phyloP scores from a whole-genome alignment of 371 early-diverging fungal genomes.

The Coemansia sp. region DNA sequence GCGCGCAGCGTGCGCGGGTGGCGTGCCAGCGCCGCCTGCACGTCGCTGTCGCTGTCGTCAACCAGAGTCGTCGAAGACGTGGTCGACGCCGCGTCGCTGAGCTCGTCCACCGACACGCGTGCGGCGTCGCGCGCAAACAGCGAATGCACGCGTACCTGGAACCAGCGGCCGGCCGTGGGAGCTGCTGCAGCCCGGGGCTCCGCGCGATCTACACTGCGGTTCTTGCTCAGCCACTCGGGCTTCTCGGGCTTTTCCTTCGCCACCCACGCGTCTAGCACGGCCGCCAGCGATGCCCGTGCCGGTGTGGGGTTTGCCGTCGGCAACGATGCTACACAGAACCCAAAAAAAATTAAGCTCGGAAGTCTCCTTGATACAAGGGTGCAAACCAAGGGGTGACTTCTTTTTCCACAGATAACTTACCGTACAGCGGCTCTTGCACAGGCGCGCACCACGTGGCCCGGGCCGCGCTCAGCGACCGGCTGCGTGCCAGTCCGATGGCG shows the following conservation, averaged over 20 bases:
- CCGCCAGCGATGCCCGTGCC: constrained; percentile 16
- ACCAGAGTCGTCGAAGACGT: constrained; percentile 1
- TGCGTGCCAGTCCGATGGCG: constrained; percentile 13
- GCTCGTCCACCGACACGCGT: constrained; percentile 2
- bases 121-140: constrained; percentile 11
- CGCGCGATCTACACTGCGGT: not conserved
- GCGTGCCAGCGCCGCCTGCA: constrained; percentile 4
- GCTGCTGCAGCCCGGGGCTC: constrained; percentile 1
- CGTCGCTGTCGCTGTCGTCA: not conserved
- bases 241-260: not conserved
- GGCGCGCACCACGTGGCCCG: constrained; percentile 27
- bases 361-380: no score
- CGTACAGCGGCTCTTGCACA: constrained; percentile 4
- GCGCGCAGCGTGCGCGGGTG: not conserved
- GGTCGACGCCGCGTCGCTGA: constrained; percentile 1
- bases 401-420: no score
- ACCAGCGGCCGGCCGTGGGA: not conserved
- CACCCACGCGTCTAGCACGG: constrained; percentile 11
- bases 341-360: no score
- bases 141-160: constrained; percentile 14
- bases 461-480: constrained; percentile 11
- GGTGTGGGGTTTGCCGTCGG: constrained; percentile 10
- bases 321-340: constrained; percentile 9
- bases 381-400: no score
- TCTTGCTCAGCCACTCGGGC: constrained; percentile 4